A percentile compares a stretch with the other conserved stretches of the same genome.
Evolutionary conservation across 2,329 filamentous ascomycete genomes (phyloP).

Genomic region (Cladosporium sp.): DNA sequence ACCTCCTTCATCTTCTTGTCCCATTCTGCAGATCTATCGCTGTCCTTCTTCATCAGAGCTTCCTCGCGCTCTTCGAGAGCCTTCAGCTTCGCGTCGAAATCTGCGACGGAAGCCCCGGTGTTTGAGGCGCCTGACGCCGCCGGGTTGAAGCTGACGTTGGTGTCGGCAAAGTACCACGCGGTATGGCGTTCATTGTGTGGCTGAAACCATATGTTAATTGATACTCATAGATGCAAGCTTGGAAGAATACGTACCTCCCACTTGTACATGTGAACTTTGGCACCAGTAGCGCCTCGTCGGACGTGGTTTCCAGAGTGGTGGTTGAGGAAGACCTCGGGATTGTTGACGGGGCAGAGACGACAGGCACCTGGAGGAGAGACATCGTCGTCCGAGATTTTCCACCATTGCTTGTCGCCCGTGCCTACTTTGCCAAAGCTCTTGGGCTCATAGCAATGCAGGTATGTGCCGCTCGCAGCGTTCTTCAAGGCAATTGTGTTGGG

Average conservation of each 20-base stretch:
- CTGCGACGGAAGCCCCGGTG: neutral
- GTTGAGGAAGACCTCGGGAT: constrained; percentile 6
- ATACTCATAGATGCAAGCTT: neutral
- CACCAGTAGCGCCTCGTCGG: neutral
- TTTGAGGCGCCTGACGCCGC: neutral
- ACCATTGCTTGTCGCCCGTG: constrained; percentile 11
- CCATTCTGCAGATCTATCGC: neutral
- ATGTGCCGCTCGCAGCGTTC: constrained; percentile 1
- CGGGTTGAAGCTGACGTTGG: constrained; percentile 3
- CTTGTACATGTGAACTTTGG: constrained; percentile 7
- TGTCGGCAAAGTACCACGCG: constrained; percentile 10
- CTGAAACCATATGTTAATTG: neutral
- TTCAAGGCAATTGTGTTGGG: constrained; percentile 4
- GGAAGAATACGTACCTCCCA: constrained; percentile 3
- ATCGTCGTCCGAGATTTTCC: constrained; percentile 7
- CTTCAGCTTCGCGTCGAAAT: constrained; percentile 5
- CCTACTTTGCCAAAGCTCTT: neutral
- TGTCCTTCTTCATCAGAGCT: neutral
- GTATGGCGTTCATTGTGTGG: constrained; percentile 2
- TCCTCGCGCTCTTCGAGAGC: neutral
- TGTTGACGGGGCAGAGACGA: neutral
- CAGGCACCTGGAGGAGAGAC: constrained; percentile 5
- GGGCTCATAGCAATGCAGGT: constrained; percentile 2
- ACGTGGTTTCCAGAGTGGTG: neutral
- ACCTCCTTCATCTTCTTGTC: constrained; percentile 1